phyloP scores from a whole-genome alignment of 2,329 filamentous ascomycete genomes.

The Penicillium sp. region DNA sequence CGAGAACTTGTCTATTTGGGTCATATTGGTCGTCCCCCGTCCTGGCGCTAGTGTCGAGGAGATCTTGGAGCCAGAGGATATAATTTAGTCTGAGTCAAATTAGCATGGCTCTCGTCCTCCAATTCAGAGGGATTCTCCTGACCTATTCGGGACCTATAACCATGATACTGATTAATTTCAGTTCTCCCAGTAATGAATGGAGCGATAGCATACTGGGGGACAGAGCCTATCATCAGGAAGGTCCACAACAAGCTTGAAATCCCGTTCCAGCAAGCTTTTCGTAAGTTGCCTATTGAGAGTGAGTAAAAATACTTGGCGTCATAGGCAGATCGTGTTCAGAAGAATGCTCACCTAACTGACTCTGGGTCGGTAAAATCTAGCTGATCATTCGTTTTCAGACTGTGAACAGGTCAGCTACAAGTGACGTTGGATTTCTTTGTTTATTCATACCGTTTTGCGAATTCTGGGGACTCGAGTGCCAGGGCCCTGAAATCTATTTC shows the following conservation, averaged over 20 bases:
- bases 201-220: constrained; percentile 61
- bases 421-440: not conserved
- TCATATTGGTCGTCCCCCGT: constrained; percentile 50
- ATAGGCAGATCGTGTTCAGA: not conserved
- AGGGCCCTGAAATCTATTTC: constrained; percentile 61
- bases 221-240: constrained; percentile 78
- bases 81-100: constrained; percentile 70
- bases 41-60: constrained; percentile 66
- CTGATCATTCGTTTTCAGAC: constrained; percentile 53
- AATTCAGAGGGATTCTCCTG: constrained; percentile 12
- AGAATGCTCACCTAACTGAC: constrained; percentile 60
- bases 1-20: constrained; percentile 54
- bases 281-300: constrained; percentile 57
- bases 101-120: constrained; percentile 11
- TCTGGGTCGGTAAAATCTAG: constrained; percentile 77
- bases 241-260: constrained; percentile 69
- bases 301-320: constrained; percentile 13
- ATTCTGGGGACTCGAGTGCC: constrained; percentile 56
- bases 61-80: constrained; percentile 77
- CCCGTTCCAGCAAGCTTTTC: constrained; percentile 67
- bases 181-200: not conserved
- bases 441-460: constrained; percentile 50
- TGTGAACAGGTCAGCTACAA: constrained; percentile 24
- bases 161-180: not conserved
- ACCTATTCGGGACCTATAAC: constrained; percentile 46